phyloP scores from a whole-genome alignment of 805 yeast genomes.

The Lipomyces starkeyi region DNA sequence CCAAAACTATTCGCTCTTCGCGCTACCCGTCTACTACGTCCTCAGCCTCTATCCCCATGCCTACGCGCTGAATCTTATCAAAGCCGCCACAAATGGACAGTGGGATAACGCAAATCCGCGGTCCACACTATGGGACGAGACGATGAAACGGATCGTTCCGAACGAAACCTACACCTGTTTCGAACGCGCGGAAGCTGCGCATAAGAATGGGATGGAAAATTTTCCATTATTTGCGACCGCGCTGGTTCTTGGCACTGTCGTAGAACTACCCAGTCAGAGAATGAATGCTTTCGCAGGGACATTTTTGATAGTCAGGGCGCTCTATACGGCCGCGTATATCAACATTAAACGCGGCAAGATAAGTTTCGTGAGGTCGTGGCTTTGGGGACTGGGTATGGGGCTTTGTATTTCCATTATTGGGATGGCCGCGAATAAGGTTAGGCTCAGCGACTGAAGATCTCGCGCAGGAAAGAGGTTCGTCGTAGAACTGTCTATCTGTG shows the following conservation, averaged over 20 bases:
- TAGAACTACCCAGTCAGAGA: background rate
- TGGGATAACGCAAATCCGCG: conserved; percentile 6
- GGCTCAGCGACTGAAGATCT: conserved; percentile 7
- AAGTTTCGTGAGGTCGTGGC: conserved; percentile 4
- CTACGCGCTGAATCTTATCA: conserved; percentile 6
- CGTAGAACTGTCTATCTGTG: background rate
- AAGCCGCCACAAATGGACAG: conserved; percentile 4
- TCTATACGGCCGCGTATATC: conserved; percentile 6
- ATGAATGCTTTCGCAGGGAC: conserved; percentile 4
- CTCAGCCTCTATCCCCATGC: conserved; percentile 6
- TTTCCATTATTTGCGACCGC: conserved; percentile 5
- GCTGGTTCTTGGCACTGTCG: conserved; percentile 6
- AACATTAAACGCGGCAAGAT: conserved; percentile 11
- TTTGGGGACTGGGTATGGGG: conserved; percentile 7
- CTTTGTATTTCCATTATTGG: conserved; percentile 3
- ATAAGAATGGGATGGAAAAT: conserved; percentile 7
- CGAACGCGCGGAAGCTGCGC: conserved; percentile 10
- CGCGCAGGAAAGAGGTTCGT: conserved; percentile 6
- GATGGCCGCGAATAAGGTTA: conserved; percentile 7
- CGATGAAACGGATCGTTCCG: conserved; percentile 3
- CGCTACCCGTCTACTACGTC: conserved; percentile 7
- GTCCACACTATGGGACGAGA: conserved; percentile 5
- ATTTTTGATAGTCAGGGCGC: conserved; percentile 1
- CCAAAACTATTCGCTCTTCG: conserved; percentile 10
- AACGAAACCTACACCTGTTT: conserved; percentile 2